Conservation (phyloP, 208 protist species). For the Naegleria gruberi region DNA sequence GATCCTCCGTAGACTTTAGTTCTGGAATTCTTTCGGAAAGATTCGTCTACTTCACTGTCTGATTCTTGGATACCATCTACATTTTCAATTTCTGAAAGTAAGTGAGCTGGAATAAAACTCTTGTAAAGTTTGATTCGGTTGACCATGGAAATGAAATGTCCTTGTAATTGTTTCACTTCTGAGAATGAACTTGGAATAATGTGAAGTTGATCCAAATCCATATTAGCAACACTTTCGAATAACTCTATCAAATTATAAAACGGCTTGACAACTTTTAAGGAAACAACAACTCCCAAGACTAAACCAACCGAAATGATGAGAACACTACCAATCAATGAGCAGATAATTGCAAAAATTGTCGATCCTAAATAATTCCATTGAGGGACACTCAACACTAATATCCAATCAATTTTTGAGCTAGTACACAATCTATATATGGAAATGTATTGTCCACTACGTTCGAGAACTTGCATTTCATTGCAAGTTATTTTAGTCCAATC, state of each 20-base stretch:
- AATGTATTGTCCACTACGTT: too few relatives aligned
- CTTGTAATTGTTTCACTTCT: background rate
- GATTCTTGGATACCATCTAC: background rate
- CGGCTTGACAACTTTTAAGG: background rate
- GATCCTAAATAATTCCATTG: background rate
- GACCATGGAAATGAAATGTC: background rate
- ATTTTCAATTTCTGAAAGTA: background rate
- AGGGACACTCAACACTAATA: background rate
- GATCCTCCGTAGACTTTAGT: too few relatives aligned
- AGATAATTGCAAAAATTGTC: background rate
- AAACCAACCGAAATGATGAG: background rate
- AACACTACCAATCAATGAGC: background rate
- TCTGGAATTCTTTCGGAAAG: too few relatives aligned
- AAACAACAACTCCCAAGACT: background rate
- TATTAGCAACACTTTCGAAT: background rate
- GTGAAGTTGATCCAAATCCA: background rate
- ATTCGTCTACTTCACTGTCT: too few relatives aligned
- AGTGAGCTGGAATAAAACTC: background rate
- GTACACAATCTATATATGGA: too few relatives aligned
- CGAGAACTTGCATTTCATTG: too few relatives aligned
- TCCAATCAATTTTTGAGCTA: too few relatives aligned
- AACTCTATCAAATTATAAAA: background rate
- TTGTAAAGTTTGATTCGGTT: background rate
- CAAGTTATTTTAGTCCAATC: too few relatives aligned
- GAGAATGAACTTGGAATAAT: background rate